Conservation (phyloP, 768 basidiomycete species). For the Lactarius pseudohatsudake region DNA sequence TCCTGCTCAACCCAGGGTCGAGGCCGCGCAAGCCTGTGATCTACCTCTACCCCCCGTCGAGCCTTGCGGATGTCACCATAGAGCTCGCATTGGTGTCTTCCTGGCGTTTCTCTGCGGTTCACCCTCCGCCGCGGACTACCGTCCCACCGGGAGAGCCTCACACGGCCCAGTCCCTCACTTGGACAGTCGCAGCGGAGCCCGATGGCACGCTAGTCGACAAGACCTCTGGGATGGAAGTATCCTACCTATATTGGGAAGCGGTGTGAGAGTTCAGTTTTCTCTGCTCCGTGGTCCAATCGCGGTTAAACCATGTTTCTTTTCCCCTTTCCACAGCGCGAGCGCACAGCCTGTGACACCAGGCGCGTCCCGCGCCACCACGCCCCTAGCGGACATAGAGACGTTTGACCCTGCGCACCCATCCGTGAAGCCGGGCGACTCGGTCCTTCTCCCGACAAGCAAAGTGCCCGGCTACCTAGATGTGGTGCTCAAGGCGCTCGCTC, state of each 20-base stretch:
- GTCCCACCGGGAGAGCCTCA: not conserved
- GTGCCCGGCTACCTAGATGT: slow-evolving; percentile 42
- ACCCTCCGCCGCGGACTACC: slow-evolving; percentile 3
- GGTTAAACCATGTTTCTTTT: slow-evolving; percentile 7
- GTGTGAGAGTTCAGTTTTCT: not conserved
- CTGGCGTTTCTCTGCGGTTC: slow-evolving; percentile 18
- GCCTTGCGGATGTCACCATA: slow-evolving; percentile 14
- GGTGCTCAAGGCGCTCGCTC: slow-evolving; percentile 36
- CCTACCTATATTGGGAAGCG: slow-evolving; percentile 23
- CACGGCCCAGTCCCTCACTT: slow-evolving; percentile 8
- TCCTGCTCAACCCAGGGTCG: not conserved
- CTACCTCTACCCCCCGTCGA: slow-evolving; percentile 16
- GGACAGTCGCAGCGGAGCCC: slow-evolving; percentile 16
- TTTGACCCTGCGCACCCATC: slow-evolving; percentile 22
- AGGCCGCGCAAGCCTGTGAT: slow-evolving; percentile 18
- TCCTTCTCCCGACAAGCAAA: slow-evolving; percentile 34
- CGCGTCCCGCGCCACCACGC: slow-evolving; percentile 4
- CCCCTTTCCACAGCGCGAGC: slow-evolving; percentile 5
- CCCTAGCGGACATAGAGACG: slow-evolving; percentile 1
- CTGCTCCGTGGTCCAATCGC: not conserved
- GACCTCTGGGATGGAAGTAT: slow-evolving; percentile 13
- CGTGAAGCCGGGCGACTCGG: slow-evolving; percentile 12
- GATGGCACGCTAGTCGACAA: slow-evolving; percentile 16
- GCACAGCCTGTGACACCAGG: not conserved
- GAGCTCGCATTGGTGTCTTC: slow-evolving; percentile 2